These are phyloP conservation scores for Cornus kousa DNA, from an alignment of 148 eudicot genomes.

Conservation along the genomic window DNA sequence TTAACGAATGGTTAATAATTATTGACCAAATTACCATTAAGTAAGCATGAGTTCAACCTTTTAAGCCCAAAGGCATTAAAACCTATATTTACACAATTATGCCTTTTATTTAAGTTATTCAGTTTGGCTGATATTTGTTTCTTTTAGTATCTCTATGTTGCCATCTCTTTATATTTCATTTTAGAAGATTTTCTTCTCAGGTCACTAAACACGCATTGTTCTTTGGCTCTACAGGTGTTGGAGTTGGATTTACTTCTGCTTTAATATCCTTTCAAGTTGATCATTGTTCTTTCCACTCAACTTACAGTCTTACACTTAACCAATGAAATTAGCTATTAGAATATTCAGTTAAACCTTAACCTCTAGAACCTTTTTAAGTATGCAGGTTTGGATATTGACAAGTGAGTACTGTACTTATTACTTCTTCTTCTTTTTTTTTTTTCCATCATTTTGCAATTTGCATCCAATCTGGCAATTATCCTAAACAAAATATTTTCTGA, in stretches of 20 bases:
- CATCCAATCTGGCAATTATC: constrained; percentile 4
- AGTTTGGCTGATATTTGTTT: too few species aligned
- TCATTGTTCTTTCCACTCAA: not conserved
- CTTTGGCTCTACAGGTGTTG: constrained; percentile 72
- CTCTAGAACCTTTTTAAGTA: constrained; percentile 89
- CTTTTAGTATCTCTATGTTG: too few species aligned
- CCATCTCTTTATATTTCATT: too few species aligned
- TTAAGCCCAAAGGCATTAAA: not conserved
- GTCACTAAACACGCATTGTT: constrained; percentile 17
- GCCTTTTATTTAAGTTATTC: too few species aligned
- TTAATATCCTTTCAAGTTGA: constrained; percentile 79
- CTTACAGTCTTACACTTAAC: not conserved
- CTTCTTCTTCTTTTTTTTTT: not conserved
- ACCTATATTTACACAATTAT: not conserved
- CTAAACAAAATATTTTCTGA: constrained; percentile 20
- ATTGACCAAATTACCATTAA: not conserved
- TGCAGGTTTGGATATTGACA: constrained; percentile 98
- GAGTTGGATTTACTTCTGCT: constrained; percentile 96
- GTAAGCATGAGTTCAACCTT: not conserved
- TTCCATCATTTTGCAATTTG: constrained; percentile 20
- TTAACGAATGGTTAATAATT: not conserved
- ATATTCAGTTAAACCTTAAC: constrained; percentile 66
- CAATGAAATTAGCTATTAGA: constrained; percentile 17
- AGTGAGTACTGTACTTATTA: constrained; percentile 45
- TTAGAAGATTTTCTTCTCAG: not conserved